Base-by-base conservation (phyloP, 805 yeast species). In the Metschnikowia vanudenii region DNA sequence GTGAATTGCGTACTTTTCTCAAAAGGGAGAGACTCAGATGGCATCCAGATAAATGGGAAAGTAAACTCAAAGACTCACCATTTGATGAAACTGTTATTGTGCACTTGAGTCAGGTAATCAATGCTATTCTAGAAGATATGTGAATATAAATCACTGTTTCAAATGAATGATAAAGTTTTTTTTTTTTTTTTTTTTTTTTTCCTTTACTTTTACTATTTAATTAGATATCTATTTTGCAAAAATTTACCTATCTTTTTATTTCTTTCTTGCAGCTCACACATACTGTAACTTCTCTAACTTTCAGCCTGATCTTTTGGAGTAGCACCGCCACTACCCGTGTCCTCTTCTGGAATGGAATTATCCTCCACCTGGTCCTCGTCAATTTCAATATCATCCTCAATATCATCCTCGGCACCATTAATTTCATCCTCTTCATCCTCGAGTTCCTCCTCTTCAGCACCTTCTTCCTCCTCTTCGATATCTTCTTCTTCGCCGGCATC, bases 11-110 rank as follows among this genome's bases (percentile, higher is more conserved):
- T 2, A 63, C 56, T 1, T 47, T 69, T 14, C 41, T 71, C 5
- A 79, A 75, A 47, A 53, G 48, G 24, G 89, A 84, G 54, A 60
- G 89, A 45, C 60, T 83, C 5, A 63, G 78, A 50, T 84, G 89
- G 89, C 90, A 84, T 59, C 90, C 90, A 1, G 90, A 84, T 57
- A 76, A 74, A 55, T 77, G 84, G 82, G 55, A 59, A 10, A 58
- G 60, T 10, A 59, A 58, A 32, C 55, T 69, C 3, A 49, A 60
- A 13, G 45, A 40, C 12, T 55, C 38, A 17, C 52, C 41, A n/a
- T 49, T 63, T 41, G 65, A 64, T 45, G 46, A 49, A 52, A 63
- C 64, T 26, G 53, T 64, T 31, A 60, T 69, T 13, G 62, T 63
- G 44, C 48, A 43, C 29, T 50, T 71, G 41, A 59, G 71, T 35